Evolutionary conservation across 129 eudicot species (phyloP), one percentile per base, ranked within the genome.

Genomic region (Tanacetum coccineum): DNA sequence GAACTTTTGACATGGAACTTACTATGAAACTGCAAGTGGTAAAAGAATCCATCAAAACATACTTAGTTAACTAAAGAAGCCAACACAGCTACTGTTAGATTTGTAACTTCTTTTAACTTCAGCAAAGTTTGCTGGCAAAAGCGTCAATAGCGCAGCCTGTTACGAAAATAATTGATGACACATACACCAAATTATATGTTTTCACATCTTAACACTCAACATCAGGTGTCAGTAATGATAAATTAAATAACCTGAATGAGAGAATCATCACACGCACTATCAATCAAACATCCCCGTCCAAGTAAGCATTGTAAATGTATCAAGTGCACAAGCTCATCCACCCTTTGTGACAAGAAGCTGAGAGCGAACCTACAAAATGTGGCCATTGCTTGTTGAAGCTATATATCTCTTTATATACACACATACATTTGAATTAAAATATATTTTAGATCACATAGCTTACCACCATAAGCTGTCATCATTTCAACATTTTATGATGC

Each of bases 111-210:
- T 12, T 79, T 74, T 69, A 88, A 65, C 84, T 84, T 81, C 82
- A 82, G 54, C 75, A 93, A 40, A 79, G 65, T 80, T 74, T 50
- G 74, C 58, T 20, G 98, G 98, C 60, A 93, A 39, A 22, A 86
- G 86, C 71, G 98, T 88, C 28, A 93, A 81, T 53, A 93, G 62
- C 55, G 92, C 79, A 78, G 96, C 96, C 98, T 93, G 95, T 70
- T 61, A 83, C 48, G 46, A 49, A 39, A 73, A 11, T 13, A 39
- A 13, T 2, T 9, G 28, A 54, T 67, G 46, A 26, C 19, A 46
- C 46, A 2, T 14, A 59, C 26, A 61, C 9, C 25, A 32, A 7
- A 15, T 8, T 26, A 21, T 6, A 26, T 58, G 3, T 22, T 58
- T 40, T n/a, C 64, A 59, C 45, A 59, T 22, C 26, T 59, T 12